These are phyloP conservation scores for Ulota crispa DNA, from an alignment of 225 moss, liverwort and hornwort species.

Conservation along the genomic window DNA sequence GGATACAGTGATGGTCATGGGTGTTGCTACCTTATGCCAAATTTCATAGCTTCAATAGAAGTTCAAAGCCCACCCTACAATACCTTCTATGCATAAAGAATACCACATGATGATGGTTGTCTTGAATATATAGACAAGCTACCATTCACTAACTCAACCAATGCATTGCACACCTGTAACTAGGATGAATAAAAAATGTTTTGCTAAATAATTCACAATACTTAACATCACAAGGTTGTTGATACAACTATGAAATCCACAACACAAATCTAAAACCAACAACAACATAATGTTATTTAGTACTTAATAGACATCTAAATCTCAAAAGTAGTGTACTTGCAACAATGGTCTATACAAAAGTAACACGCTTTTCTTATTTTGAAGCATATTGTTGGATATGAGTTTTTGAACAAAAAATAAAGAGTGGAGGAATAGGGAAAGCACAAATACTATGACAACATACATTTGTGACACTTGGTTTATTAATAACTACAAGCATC, in stretches of 20 bases:
- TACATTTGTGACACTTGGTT: conserved; percentile 89
- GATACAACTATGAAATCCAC: neutral
- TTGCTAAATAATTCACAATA: neutral
- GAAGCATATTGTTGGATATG: neutral
- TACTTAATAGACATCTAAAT: neutral
- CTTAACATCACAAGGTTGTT: neutral
- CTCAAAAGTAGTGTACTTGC: neutral
- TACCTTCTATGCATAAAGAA: conserved; percentile 14
- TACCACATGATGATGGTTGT: conserved; percentile 11
- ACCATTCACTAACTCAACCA: conserved; percentile 14
- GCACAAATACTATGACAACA: neutral
- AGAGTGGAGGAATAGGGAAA: neutral
- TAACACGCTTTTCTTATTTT: neutral
- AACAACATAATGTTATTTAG: neutral
- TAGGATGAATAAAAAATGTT: neutral
- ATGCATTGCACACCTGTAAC: conserved; percentile 15
- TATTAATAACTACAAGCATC: conserved; percentile 73
- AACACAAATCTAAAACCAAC: neutral
- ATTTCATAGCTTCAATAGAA: neutral
- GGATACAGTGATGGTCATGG: no score
- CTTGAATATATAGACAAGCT: neutral
- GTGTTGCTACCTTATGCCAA: no score
- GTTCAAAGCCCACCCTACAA: conserved; percentile 3
- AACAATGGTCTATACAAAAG: neutral
- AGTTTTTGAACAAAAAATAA: neutral